Evolutionary conservation across 2,329 filamentous ascomycete genomes (phyloP).

Genomic region (Periconia macrospinosa): DNA sequence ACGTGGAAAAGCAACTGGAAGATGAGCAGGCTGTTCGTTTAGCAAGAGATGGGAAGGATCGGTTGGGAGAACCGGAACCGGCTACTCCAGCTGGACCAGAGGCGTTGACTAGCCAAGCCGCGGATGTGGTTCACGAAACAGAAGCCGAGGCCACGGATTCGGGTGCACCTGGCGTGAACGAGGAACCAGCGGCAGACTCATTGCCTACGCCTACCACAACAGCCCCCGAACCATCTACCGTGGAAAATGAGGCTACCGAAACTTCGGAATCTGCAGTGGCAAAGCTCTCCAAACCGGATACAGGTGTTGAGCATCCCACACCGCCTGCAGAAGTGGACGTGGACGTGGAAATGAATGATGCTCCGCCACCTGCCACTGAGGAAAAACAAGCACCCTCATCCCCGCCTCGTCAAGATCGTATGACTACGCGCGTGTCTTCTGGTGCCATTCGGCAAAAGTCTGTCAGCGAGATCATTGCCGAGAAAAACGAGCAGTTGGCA

Average conservation of each 20-base stretch:
- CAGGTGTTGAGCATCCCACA: constrained; percentile 33
- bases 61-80: constrained; percentile 21
- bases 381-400: constrained; percentile 18
- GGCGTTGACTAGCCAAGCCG: constrained; percentile 28
- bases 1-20: constrained; percentile 61
- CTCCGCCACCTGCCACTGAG: constrained; percentile 10
- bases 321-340: constrained; percentile 37
- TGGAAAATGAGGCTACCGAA: constrained; percentile 27
- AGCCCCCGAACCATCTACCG: constrained; percentile 31
- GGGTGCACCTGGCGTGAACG: constrained; percentile 10
- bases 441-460: constrained; percentile 72
- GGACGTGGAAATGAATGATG: constrained; percentile 39
- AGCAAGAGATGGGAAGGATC: constrained; percentile 35
- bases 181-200: constrained; percentile 32
- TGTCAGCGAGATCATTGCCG: constrained; percentile 71
- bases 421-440: constrained; percentile 70
- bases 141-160: constrained; percentile 4
- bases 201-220: constrained; percentile 40
- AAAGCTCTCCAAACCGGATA: constrained; percentile 9
- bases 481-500: constrained; percentile 58
- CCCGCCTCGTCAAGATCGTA: constrained; percentile 50
- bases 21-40: constrained; percentile 53
- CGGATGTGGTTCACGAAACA: constrained; percentile 17
- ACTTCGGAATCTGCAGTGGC: constrained; percentile 7
- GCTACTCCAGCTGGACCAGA: constrained; percentile 11